Conservation (phyloP, 345 rosid species). For the Acer negundo region DNA sequence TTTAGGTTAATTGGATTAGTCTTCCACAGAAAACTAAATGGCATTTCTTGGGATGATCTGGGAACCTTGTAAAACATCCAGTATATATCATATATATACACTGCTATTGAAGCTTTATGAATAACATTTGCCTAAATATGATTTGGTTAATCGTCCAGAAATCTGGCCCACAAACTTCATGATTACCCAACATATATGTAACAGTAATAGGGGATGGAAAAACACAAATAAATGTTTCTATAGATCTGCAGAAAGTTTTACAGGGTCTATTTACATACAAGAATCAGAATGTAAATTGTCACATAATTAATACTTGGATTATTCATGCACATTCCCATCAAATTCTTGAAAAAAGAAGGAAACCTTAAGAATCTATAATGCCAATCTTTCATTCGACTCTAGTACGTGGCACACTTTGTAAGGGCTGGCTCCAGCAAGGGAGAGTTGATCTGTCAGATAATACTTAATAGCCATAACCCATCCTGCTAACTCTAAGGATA, state of each 20-base stretch:
- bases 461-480: neutral
- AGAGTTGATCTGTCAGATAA: neutral
- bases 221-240: neutral
- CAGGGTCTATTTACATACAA: neutral
- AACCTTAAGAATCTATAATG: neutral
- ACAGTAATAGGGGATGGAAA: neutral
- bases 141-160: neutral
- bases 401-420: neutral
- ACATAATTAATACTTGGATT: neutral
- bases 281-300: neutral
- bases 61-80: neutral
- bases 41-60: neutral
- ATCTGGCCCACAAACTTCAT: neutral
- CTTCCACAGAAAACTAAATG: neutral
- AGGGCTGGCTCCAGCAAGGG: neutral
- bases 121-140: neutral
- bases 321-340: constrained; percentile 4
- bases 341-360: neutral
- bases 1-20: neutral
- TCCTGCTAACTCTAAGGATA: neutral
- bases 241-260: neutral
- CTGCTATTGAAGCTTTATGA: neutral
- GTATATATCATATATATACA: neutral
- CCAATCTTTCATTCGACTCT: neutral
- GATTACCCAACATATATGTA: neutral